Evolutionary conservation across 768 basidiomycete species (phyloP).

Genomic region (Boletus edulis): DNA sequence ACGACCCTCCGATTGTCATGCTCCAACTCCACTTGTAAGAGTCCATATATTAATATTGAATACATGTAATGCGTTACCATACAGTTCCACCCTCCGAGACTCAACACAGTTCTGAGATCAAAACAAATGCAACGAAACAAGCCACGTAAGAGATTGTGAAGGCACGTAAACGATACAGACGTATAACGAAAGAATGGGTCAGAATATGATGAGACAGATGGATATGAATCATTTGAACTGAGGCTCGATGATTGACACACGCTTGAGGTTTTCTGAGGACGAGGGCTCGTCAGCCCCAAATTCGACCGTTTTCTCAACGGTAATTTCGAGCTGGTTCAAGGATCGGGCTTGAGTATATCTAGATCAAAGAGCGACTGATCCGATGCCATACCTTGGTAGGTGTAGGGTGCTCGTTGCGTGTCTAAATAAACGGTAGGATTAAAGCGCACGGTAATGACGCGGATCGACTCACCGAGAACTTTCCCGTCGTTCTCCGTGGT

Average conservation of each 20-base stretch:
- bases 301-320: slow-evolving; percentile 28
- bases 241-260: slow-evolving; percentile 8
- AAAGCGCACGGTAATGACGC: not conserved
- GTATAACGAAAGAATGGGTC: not conserved
- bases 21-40: no score
- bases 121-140: no score
- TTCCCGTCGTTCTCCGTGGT: slow-evolving; percentile 11
- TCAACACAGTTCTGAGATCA: no score
- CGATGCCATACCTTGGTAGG: slow-evolving; percentile 19
- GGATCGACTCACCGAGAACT: slow-evolving; percentile 11
- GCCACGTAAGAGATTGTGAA: no score
- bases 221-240: slow-evolving; percentile 1
- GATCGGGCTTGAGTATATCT: not conserved
- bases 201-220: not conserved
- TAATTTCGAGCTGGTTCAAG: slow-evolving; percentile 26
- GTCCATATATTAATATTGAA: no score
- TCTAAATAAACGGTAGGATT: not conserved
- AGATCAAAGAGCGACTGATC: not conserved
- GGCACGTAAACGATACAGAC: not conserved
- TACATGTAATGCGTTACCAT: no score
- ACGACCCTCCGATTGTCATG: no score
- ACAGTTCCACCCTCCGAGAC: no score
- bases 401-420: slow-evolving; percentile 8
- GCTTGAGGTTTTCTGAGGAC: not conserved
- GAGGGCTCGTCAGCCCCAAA: slow-evolving; percentile 18